Conservation (phyloP, 495 filamentous ascomycete species). For the Annulohypoxylon moriforme region DNA sequence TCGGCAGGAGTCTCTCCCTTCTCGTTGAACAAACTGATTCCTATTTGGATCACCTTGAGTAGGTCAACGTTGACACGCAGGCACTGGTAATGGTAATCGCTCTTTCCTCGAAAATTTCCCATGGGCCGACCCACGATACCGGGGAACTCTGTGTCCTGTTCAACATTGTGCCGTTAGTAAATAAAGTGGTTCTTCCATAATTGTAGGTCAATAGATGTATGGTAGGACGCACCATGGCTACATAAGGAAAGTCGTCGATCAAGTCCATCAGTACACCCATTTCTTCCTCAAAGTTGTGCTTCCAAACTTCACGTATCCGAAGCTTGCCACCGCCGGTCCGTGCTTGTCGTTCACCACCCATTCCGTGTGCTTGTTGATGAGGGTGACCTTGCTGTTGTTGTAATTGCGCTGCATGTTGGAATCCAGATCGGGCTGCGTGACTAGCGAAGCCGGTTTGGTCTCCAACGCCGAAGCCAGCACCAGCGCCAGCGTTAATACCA, state of each 20-base stretch:
- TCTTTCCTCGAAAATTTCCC: slow-evolving; percentile 91
- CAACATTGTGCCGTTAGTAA: slow-evolving; percentile 41
- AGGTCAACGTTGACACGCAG: slow-evolving; percentile 97
- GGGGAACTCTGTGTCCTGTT: slow-evolving; percentile 95
- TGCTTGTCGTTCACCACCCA: slow-evolving; percentile 55
- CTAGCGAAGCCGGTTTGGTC: slow-evolving; percentile 87
- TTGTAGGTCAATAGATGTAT: not conserved
- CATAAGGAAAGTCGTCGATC: slow-evolving; percentile 90
- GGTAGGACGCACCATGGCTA: slow-evolving; percentile 82
- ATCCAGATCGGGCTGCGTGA: slow-evolving; percentile 87
- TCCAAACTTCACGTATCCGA: slow-evolving; percentile 95
- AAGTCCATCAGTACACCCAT: slow-evolving; percentile 81
- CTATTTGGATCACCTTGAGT: slow-evolving; percentile 95
- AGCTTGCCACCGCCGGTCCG: slow-evolving; percentile 64
- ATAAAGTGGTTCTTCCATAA: not conserved
- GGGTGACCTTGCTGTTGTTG: slow-evolving; percentile 66
- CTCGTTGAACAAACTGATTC: slow-evolving; percentile 88
- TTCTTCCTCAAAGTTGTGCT: slow-evolving; percentile 88
- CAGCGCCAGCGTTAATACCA: slow-evolving; percentile 54
- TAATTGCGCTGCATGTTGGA: slow-evolving; percentile 79
- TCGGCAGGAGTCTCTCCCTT: slow-evolving; percentile 86
- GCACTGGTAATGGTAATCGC: slow-evolving; percentile 98
- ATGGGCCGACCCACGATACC: slow-evolving; percentile 96
- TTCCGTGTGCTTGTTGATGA: slow-evolving; percentile 66
- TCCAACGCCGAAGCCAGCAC: slow-evolving; percentile 65